Percentiles rank a stretch among this genome's conserved stretches.
These are phyloP conservation scores for Diatrype stigma DNA, from an alignment of 2,329 filamentous ascomycete species.

Conservation along the genomic window DNA sequence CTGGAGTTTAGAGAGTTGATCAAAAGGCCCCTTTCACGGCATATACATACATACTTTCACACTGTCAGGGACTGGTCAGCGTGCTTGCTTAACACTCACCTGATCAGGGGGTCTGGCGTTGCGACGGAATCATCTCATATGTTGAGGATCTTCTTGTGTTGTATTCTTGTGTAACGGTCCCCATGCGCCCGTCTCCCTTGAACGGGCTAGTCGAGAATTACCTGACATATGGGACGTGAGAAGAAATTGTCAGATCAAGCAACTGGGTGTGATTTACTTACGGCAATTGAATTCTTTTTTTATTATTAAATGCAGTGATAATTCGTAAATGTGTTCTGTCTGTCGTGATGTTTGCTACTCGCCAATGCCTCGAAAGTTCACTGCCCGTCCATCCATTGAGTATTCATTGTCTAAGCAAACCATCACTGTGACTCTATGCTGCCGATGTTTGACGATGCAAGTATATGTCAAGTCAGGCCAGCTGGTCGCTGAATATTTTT, in stretches of 20 bases:
- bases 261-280: neutral
- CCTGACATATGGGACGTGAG: neutral
- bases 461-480: no score
- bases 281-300: neutral
- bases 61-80: neutral
- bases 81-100: neutral
- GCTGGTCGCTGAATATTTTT: no score
- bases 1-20: neutral
- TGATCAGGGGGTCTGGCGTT: neutral
- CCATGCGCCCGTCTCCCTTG: no score
- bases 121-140: neutral
- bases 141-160: neutral
- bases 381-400: neutral
- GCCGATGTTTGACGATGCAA: no score
- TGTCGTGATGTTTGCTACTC: neutral
- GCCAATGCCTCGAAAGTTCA: neutral
- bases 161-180: neutral
- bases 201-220: neutral
- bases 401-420: no score
- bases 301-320: neutral
- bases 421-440: no score
- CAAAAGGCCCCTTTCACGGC: neutral
- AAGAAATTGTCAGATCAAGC: conserved; percentile 1
- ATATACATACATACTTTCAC: neutral
- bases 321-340: neutral